Evolutionary conservation across 345 rosid genomes (phyloP), one percentile per base, ranked within the genome.

Genomic region (Erucastrum elatum): DNA sequence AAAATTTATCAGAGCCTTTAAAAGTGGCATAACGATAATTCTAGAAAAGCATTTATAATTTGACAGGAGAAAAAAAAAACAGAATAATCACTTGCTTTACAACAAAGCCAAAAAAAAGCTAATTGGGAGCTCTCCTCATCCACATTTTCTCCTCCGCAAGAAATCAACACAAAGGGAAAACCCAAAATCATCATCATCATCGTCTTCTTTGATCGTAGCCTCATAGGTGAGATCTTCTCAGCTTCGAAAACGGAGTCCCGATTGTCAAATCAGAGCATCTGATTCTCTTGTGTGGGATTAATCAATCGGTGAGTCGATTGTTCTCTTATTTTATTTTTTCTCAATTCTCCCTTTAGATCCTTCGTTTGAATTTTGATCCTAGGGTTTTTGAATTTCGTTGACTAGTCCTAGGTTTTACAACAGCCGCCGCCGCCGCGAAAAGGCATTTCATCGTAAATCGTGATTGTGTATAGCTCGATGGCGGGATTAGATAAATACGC

Each of bases 401-500:
- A 64, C n/a, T 8, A 9, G 27, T 35, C 16, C 1, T 65, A 37
- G 70, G 21, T 34, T 68, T 60, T 8, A 73, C 55, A 67, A 9
- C 46, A 9, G 46, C 46, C 46, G 46, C 6, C n/a, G 56, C 26
- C 41, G 66, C 41, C 62, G 49, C 44, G 53, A 25, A 31, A 37
- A 51, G 55, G 56, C 10, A 21, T 82, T 82, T 21, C 29, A 21
- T 21, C 21, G 21, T 21, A 21, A 21, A 21, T 21, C 21, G 63
- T 58, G 63, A 58, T 58, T 58, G 63, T 15, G 77, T 78, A 78
- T 80, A 80, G 79, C 63, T 80, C 72, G 72, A 85, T 88, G 90
- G 87, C 84, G 15, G 92, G 79, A 65, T 80, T 72, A 11, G 91
- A 82, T 39, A 81, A 81, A 21, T 79, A 73, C 70, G 72, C 77